These are phyloP conservation scores for Tetracentron sinense DNA, from an alignment of 164 flowering plant species.

Conservation along the genomic window DNA sequence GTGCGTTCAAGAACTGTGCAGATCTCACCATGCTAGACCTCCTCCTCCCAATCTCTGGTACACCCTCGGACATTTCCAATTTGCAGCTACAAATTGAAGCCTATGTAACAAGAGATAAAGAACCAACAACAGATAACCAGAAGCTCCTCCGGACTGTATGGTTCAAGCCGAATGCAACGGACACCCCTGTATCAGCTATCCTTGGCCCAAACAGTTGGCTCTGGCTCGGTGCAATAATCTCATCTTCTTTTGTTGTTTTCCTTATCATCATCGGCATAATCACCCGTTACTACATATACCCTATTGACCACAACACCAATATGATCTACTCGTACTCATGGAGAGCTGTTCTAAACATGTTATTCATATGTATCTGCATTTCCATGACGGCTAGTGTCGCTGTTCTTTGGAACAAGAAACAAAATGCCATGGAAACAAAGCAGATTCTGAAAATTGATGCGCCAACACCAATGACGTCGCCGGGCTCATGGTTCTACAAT, in stretches of 20 bases:
- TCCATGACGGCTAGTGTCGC: constrained; percentile 38
- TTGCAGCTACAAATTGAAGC: constrained; percentile 64
- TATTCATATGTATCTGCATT: constrained; percentile 45
- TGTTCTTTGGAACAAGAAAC: constrained; percentile 60
- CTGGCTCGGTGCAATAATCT: constrained; percentile 63
- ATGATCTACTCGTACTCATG: constrained; percentile 27
- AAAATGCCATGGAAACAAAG: constrained; percentile 32
- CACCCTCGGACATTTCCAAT: constrained; percentile 31
- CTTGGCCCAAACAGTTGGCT: constrained; percentile 76
- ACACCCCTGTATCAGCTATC: constrained; percentile 48
- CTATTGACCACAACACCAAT: constrained; percentile 54
- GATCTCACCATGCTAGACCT: constrained; percentile 72
- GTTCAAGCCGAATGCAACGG: constrained; percentile 57
- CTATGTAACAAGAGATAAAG: constrained; percentile 65
- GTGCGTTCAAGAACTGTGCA: constrained; percentile 50
- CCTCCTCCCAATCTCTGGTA: constrained; percentile 47
- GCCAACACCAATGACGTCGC: constrained; percentile 30
- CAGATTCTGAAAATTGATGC: constrained; percentile 39
- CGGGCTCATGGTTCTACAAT: constrained; percentile 21
- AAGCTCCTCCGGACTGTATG: constrained; percentile 32
- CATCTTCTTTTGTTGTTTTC: constrained; percentile 61
- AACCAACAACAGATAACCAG: constrained; percentile 19
- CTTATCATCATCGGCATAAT: constrained; percentile 49
- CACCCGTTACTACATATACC: constrained; percentile 54
- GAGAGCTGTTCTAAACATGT: constrained; percentile 33